Evolutionary conservation across 139 green algal species (phyloP), one percentile per base, ranked within the genome.

Genomic region (Coelastrella sp.): DNA sequence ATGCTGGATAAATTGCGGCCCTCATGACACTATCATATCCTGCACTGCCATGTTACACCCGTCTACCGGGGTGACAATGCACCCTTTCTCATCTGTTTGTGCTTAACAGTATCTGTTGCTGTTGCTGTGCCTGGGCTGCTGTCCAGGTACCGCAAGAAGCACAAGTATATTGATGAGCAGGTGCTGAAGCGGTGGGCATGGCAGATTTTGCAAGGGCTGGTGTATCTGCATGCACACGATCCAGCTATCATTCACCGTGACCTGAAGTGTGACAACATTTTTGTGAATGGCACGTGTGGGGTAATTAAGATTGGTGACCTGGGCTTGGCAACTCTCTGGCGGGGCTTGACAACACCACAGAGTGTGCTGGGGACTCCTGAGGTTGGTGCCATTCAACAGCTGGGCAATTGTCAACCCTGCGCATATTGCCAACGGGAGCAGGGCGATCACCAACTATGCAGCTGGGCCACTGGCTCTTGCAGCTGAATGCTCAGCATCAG

Each of bases 261-360:
- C 91, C 93, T 99, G 35, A 99, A 99, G 91, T 98, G 95, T 85
- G 95, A 97, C 92, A 99, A 99, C 93, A 97, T 99, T 82, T 99
- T 99, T 94, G 96, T 99, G 84, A 99, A 99, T 90, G 95, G 97
- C 20, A 97, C 97, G 49, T 95, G 96, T 59, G 98, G 98, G 12
- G 95, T 99, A 65, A 96, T 99, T 8, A 99, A 99, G 91, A 99
- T 99, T 92, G 98, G 98, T 0, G 98, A 99, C 90, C 93, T 99
- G 82, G 98, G 98, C 0, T 94, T 99, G 56, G 98, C 98, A 8
- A 99, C 98, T 0, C 93, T 99, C 79, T 96, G 98, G 85, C 92
- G 97, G 4, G 96, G 95, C 11, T 92, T 98, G 56, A 98, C 96
- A 1, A 97, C 97, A 24, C 97, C 97, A 17, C 97, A 99, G 91